Evolutionary conservation across 176 grass and related monocot genomes (phyloP), one percentile per base, ranked within the genome.

Genomic region (Lolium perenne): DNA sequence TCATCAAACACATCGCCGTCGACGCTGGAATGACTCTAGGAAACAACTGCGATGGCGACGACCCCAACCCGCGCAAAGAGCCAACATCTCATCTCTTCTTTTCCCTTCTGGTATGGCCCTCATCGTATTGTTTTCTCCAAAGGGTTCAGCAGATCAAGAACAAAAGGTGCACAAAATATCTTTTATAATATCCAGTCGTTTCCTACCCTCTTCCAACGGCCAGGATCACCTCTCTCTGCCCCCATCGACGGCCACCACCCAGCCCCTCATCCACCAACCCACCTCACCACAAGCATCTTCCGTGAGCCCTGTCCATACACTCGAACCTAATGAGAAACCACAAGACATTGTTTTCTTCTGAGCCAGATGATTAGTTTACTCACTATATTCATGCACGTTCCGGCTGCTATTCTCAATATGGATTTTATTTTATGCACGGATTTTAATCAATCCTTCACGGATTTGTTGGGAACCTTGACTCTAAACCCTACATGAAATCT

Each of bases 181-280:
- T 41, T 49, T n/a, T 50, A 79, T 88, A 71, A 83, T 71, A 85
- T 76, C 82, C 79, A 92, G 67, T 92, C 88, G 74, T 94, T 88
- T 86, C 91, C 86, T 92, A 91, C 73, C 91, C 89, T 35, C 80
- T 89, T 91, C 87, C 72, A 38, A 93, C 83, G 88, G 86, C 20
- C 70, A 10, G 0, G 94, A 93, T 95, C 17, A 10, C 11, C 40
- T 35, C n/a, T 4, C 1, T 20, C 20, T 9, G 21, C 14, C 38
- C 10, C 16, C 45, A 85, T 88, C 85, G 48, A 95, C 86, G 94
- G 91, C 43, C 10, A 8, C 8, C 20, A 54, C 1, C 49, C 43
- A 20, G 76, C 17, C 71, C 71, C 80, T 92, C 80, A 80, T 90
- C 90, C 88, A 93, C 84, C 80, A 83, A 89, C 89, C 87, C 72